Evolutionary conservation across 371 early-diverging fungal species (phyloP), one percentile per base, ranked within the genome.

Genomic region (Haplosporangium sp.): DNA sequence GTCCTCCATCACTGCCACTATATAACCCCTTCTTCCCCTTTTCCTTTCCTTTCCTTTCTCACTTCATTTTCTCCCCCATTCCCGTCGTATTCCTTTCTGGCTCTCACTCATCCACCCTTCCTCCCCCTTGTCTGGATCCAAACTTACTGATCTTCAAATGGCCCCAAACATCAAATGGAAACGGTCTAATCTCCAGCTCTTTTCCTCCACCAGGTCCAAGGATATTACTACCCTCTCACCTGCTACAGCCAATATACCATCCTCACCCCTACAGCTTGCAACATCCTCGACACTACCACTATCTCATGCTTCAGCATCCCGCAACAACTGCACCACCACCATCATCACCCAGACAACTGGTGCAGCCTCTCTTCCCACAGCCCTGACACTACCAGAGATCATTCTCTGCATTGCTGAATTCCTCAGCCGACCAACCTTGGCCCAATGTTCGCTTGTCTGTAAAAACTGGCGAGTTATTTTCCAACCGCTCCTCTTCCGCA

Each of bases 401-500:
- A 38, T 79, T 18, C 64, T 79, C 48, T 18, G 42, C 21, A 65
- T 79, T 29, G 68, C 73, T n/a, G 37, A 42, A 0, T 68, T 57
- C 55, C 69, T 79, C 59, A 61, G 36, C 21, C 68, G 73, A 6
- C 12, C 54, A 6, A 62, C 72, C 11, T 21, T 72, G 11, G 54
- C 62, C 40, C 68, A 43, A 40, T 79, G 79, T 36, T 52, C 66
- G 1, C 55, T 53, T 12, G 79, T 79, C 13, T 72, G 79, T 43
- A 51, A 55, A 43, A 58, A 72, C 5, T 79, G 79, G 79, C 14
- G 64, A 23, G 14, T 10, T 29, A 54, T 72, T 55, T 72, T 79
- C 36, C 73, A 72, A 9, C 79, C 79, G 10, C 64, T 79, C 20
- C 62, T 79, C 50, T 79, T 68, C 50, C 72, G 69, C 5, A 45